Percentiles rank a stretch among this genome's conserved stretches.
Conservation (phyloP, 306 rosid genomes). For the Vigna hirtella region DNA sequence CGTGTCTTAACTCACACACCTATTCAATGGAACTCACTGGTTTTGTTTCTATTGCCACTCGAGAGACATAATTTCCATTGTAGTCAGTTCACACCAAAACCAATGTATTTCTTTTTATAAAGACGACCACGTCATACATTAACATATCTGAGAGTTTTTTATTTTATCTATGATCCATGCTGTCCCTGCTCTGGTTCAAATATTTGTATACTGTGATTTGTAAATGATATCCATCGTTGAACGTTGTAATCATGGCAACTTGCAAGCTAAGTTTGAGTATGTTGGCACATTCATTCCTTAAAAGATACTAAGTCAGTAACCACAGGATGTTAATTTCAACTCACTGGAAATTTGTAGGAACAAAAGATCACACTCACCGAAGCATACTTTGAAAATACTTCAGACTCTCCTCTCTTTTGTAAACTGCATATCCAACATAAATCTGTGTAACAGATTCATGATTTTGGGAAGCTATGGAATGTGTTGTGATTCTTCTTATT, state of each 20-base stretch:
- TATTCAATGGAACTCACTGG: slow-evolving; percentile 37
- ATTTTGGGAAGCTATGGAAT: background rate
- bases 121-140: background rate
- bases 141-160: background rate
- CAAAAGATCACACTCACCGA: background rate
- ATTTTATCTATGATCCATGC: background rate
- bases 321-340: background rate
- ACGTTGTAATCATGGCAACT: background rate
- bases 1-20: slow-evolving; percentile 54
- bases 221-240: background rate
- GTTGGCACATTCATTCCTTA: slow-evolving; percentile 8
- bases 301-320: background rate
- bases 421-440: background rate
- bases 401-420: background rate
- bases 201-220: background rate
- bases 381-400: slow-evolving; percentile 9
- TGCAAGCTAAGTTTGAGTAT: background rate
- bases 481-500: background rate
- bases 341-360: background rate
- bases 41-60: slow-evolving; percentile 26
- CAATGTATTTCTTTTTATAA: background rate
- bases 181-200: background rate
- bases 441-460: no score
- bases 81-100: slow-evolving; percentile 40
- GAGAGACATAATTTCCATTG: slow-evolving; percentile 37